These are phyloP conservation scores for Clonostachys rhizophaga DNA, from an alignment of 2,329 filamentous ascomycete genomes.

Conservation along the genomic window DNA sequence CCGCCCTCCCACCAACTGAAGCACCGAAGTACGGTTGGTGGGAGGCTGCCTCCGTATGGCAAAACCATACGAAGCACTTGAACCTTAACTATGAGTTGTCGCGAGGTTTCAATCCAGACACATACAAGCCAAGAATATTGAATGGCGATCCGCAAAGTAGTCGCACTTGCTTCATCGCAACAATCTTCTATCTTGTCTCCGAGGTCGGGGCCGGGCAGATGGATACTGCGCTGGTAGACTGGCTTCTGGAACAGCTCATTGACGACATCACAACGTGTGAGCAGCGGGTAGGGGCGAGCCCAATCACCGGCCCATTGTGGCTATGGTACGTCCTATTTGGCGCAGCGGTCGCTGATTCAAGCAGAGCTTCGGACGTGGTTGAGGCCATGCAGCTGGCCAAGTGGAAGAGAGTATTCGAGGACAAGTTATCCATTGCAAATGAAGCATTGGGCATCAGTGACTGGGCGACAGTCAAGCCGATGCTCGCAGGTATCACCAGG, in stretches of 20 bases:
- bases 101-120: conserved; percentile 20
- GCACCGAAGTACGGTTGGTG: conserved; percentile 28
- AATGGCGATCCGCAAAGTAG: conserved; percentile 29
- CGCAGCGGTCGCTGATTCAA: conserved; percentile 32
- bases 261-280: conserved; percentile 36
- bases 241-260: conserved; percentile 38
- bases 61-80: conserved; percentile 24
- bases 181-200: conserved; percentile 40
- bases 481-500: conserved; percentile 31
- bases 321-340: conserved; percentile 41
- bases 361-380: conserved; percentile 22
- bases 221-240: conserved; percentile 36
- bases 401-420: conserved; percentile 29
- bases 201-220: conserved; percentile 34
- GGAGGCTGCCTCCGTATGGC: conserved; percentile 27
- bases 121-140: conserved; percentile 23
- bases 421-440: conserved; percentile 33
- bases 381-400: conserved; percentile 30
- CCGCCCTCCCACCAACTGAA: conserved; percentile 22
- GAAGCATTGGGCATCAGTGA: conserved; percentile 25
- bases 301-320: conserved; percentile 36
- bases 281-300: conserved; percentile 28
- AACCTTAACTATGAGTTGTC: conserved; percentile 30
- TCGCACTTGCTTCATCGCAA: conserved; percentile 38
- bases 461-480: conserved; percentile 30